Evolutionary conservation across 2,329 filamentous ascomycete species (phyloP), one percentile per base, ranked within the genome.

Genomic region (Neofusicoccum kwambonambiense): DNA sequence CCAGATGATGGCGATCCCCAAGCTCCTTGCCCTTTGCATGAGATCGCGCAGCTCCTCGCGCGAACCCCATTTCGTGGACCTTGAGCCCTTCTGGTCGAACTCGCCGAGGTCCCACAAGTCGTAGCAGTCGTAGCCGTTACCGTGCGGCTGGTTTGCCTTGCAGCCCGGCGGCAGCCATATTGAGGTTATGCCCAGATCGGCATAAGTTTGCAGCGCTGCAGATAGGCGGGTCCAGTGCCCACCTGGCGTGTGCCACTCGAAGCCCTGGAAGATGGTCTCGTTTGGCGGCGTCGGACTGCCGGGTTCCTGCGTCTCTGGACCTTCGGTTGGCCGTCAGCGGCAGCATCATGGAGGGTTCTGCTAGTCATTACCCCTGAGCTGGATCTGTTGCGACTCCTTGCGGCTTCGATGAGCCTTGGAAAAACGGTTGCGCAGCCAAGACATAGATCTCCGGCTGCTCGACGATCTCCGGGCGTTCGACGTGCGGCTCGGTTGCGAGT

Each of bases 61-160:
- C 1, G 80, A 78, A 2, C 89, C 89, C 89, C 89, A 92, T 80
- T 91, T 91, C 0, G 89, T 91, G 2, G 79, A 77, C 7, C 77
- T 77, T 0, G 79, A 74, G n/a, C 87, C 87, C 73, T 91, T 91
- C 71, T 91, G 88, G 49, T 90, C 84, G 69, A 91, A 92, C 72
- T 92, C 89, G 41, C 89, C 89, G 2, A 90, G 75, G 67, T 90
- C 88, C 49, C 87, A 90, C 13, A 92, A 75, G 71, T 91, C 89
- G 71, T 90, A 91, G 44, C 81, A 75, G 64, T 83, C 80, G 70
- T 82, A 83, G 67, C 89, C 89, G 70, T 90, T 90, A 15, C 87
- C 86, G 37, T 82, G 75, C 0, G 83, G 82, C 35, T 82, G 82
- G 66, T 85, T 85, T 0, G 85, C 88, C 77, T 91, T 91, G 76